Percentiles rank a stretch among this genome's conserved stretches.
These are phyloP conservation scores for Anthoceros angustus DNA, from an alignment of 225 moss, liverwort and hornwort genomes.

Conservation along the genomic window DNA sequence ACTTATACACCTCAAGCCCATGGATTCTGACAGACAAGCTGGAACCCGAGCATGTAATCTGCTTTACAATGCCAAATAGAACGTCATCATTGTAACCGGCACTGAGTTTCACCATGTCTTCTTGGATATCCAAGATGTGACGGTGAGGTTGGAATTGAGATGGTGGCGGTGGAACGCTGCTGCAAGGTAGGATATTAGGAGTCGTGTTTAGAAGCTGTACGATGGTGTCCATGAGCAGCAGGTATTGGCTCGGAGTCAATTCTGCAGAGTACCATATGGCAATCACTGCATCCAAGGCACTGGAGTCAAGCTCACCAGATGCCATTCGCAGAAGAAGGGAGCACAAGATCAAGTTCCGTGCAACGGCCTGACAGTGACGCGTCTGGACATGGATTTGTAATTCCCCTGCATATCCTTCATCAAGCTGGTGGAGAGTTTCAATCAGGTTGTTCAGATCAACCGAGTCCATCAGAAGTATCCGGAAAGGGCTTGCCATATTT, in stretches of 20 bases:
- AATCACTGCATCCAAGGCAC: not conserved
- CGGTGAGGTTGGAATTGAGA: not conserved
- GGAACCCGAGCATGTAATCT: not conserved
- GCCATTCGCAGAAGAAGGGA: not conserved
- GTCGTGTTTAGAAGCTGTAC: not conserved
- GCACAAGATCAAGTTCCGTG: not conserved
- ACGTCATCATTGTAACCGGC: not conserved
- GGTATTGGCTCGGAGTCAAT: not conserved
- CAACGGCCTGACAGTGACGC: not conserved
- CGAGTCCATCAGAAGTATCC: not conserved
- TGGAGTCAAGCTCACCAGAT: not conserved
- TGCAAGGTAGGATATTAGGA: not conserved
- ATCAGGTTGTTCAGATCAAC: not conserved
- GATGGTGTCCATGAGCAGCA: not conserved
- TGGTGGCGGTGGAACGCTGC: not conserved
- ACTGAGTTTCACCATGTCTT: not conserved
- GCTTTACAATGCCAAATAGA: not conserved
- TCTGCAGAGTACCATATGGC: not conserved
- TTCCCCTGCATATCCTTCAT: not conserved
- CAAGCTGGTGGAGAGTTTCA: slow-evolving; percentile 4
- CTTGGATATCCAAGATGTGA: not conserved
- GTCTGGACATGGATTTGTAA: not conserved
- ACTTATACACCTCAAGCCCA: not conserved
- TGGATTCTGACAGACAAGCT: not conserved
- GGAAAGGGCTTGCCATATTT: not conserved